phyloP scores from a whole-genome alignment of 768 basidiomycete species.

The Hysterangium stoloniferum region DNA sequence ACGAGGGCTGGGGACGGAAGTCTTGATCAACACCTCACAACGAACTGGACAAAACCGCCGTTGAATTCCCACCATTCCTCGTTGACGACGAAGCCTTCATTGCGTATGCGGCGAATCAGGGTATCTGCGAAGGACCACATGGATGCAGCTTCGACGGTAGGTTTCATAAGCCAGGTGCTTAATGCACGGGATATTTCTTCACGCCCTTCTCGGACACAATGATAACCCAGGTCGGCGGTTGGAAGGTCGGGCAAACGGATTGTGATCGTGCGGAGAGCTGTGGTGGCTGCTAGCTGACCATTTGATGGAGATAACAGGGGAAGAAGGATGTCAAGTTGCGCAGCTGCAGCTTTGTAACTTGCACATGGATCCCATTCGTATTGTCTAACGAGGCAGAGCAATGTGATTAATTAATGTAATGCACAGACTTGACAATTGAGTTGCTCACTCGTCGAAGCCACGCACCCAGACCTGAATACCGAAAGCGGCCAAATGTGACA shows the following conservation, averaged over 20 bases:
- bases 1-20: too few relatives aligned
- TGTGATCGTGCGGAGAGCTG: not conserved
- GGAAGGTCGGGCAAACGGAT: slow-evolving; percentile 3
- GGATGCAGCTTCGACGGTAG: not conserved
- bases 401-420: not conserved
- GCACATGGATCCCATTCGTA: slow-evolving; percentile 4
- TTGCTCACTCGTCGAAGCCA: slow-evolving; percentile 6
- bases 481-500: slow-evolving; percentile 1
- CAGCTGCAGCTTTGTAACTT: not conserved
- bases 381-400: not conserved
- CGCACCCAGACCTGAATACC: slow-evolving; percentile 2
- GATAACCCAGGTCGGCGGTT: not conserved
- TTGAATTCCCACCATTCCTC: slow-evolving; percentile 7
- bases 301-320: slow-evolving; percentile 1
- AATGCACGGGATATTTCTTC: slow-evolving; percentile 5
- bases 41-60: slow-evolving; percentile 3
- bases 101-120: slow-evolving; percentile 2
- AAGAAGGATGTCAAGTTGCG: slow-evolving; percentile 4
- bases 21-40: slow-evolving; percentile 3
- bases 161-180: slow-evolving; percentile 6
- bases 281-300: not conserved
- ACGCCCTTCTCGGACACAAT: not conserved
- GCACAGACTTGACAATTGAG: too few relatives aligned
- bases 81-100: slow-evolving; percentile 4
- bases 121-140: slow-evolving; percentile 5